A percentile compares a stretch with the other conserved stretches of the same genome.
These are phyloP conservation scores for Hypoxylon sp. DNA, from an alignment of 2,329 filamentous ascomycete species.

Conservation along the genomic window DNA sequence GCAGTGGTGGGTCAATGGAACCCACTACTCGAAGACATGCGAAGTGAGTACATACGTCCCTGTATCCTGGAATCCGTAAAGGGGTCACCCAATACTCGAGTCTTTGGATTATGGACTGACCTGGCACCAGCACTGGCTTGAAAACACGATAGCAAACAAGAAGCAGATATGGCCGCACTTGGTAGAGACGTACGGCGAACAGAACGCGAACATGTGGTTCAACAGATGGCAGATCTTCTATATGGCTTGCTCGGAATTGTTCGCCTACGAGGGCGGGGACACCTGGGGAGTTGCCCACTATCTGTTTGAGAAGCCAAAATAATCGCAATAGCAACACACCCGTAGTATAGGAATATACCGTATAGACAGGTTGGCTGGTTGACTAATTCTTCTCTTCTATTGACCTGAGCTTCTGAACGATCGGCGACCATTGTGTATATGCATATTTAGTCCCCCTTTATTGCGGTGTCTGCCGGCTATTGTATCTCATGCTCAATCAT, in stretches of 20 bases:
- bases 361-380: constrained; percentile 31
- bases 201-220: constrained; percentile 73
- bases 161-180: constrained; percentile 75
- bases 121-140: constrained; percentile 69
- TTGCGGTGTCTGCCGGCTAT: constrained; percentile 24
- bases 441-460: constrained; percentile 10
- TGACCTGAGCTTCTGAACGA: constrained; percentile 1
- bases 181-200: constrained; percentile 75
- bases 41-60: constrained; percentile 63
- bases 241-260: constrained; percentile 79
- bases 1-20: constrained; percentile 81
- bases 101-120: constrained; percentile 21
- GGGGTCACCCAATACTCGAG: neutral
- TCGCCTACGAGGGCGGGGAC: constrained; percentile 75
- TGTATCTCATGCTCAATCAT: constrained; percentile 6
- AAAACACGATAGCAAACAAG: constrained; percentile 71
- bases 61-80: neutral
- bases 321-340: constrained; percentile 34
- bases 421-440: constrained; percentile 23
- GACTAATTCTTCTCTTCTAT: constrained; percentile 34
- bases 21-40: constrained; percentile 78
- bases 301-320: constrained; percentile 71
- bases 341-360: constrained; percentile 33
- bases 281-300: constrained; percentile 78
- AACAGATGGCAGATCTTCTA: constrained; percentile 81